Evolutionary conservation across 148 eudicot species (phyloP), one percentile per base, ranked within the genome.

Genomic region (Amaranthus palmeri): DNA sequence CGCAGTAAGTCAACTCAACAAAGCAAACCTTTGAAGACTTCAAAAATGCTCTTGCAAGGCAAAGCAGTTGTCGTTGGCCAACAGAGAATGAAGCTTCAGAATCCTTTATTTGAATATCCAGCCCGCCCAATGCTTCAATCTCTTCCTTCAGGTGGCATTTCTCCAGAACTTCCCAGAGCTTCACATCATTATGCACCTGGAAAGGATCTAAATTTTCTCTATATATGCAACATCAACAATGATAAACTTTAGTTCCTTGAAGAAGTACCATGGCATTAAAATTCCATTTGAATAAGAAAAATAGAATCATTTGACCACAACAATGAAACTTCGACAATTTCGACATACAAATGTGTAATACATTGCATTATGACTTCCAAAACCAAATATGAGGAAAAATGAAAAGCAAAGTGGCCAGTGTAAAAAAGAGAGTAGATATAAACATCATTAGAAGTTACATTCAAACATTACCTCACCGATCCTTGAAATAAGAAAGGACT

Each of bases 41-140:
- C 75, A 95, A 93, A 78, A 95, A 79, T 44, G 97, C 92, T 42
- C 99, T 96, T 44, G 99, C 97, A 78, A 95, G 99, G 90, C 99
- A 95, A 47, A 95, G 81, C 63, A 95, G 99, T 78, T 95, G 99
- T 25, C 85, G 79, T 75, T 90, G 97, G 54, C 99, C 99, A 70
- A 90, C 92, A 61, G 99, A 95, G 80, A 95, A 92, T 68, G 89
- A 80, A 3, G 77, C 59, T 63, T 92, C 96, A 57, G 91, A 88
- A 51, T 83, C 90, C 79, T 83, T 92, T 49, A 95, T 79, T 15
- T 81, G 87, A 52, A 84, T 63, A 62, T 92, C 93, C 67, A 95
- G 80, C 69, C 99, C 99, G 54, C 97, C 97, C 50, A 80, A 80
- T 71, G 86, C 85, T 74, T 82, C 79, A 12, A 92, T 79, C 76